Conservation (phyloP, 2,329 filamentous ascomycete genomes). For the Teratosphaeria epicoccoides region DNA sequence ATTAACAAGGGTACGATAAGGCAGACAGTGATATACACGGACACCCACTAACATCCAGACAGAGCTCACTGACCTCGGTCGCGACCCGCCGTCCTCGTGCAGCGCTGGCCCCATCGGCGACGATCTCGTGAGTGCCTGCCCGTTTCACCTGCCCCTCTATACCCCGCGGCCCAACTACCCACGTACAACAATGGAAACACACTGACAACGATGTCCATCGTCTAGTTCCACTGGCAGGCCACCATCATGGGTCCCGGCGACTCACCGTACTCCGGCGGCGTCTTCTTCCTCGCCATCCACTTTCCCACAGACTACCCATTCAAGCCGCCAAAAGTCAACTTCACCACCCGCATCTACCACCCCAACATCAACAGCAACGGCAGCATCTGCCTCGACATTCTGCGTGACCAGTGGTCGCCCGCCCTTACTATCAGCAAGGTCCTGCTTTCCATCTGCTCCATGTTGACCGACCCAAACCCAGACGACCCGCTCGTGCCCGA, state of each 20-base stretch:
- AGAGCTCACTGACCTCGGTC: constrained; percentile 3
- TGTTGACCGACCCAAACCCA: constrained; percentile 98
- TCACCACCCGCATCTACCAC: constrained; percentile 99
- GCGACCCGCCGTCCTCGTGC: constrained; percentile 97
- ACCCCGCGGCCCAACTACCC: constrained; percentile 2
- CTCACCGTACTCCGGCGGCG: constrained; percentile 93
- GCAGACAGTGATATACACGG: background rate
- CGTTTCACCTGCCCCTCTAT: constrained; percentile 7
- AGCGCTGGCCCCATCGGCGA: constrained; percentile 94
- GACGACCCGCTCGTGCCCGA: constrained; percentile 97
- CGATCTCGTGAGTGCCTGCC: constrained; percentile 69
- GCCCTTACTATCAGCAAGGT: constrained; percentile 98
- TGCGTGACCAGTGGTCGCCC: constrained; percentile 98
- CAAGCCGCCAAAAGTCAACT: constrained; percentile 99
- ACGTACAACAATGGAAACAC: background rate
- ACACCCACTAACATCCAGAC: background rate
- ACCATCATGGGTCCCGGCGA: constrained; percentile 99
- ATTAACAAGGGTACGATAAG: constrained; percentile 2
- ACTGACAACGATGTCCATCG: background rate
- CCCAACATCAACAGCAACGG: constrained; percentile 99
- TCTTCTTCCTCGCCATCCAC: constrained; percentile 98
- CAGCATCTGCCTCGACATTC: constrained; percentile 96
- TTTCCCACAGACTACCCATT: constrained; percentile 99
- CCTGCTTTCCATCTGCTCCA: constrained; percentile 96
- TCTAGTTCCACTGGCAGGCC: constrained; percentile 98